Conservation (phyloP, 2,329 filamentous ascomycete genomes). For the Arthrobotrys musiformis region DNA sequence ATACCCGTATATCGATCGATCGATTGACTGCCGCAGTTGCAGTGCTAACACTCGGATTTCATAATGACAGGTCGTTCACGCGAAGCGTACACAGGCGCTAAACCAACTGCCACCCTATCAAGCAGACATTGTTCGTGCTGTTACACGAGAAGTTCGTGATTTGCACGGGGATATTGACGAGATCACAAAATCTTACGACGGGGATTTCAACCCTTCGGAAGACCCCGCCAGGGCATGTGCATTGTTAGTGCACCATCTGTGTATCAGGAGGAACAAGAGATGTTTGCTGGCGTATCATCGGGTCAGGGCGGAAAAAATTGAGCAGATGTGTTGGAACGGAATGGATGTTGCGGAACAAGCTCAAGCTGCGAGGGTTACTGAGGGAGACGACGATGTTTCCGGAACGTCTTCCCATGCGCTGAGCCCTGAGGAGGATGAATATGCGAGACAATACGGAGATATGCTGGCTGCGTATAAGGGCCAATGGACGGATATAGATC, state of each 20-base stretch:
- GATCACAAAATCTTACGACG: slow-evolving; percentile 83
- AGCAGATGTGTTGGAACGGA: slow-evolving; percentile 92
- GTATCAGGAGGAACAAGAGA: slow-evolving; percentile 94
- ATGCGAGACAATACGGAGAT: slow-evolving; percentile 90
- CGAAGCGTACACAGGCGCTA: slow-evolving; percentile 91
- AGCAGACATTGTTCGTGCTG: slow-evolving; percentile 85
- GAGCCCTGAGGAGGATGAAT: slow-evolving; percentile 96
- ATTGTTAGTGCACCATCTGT: slow-evolving; percentile 90
- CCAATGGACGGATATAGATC: slow-evolving; percentile 96
- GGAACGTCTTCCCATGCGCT: slow-evolving; percentile 75
- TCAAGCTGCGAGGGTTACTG: slow-evolving; percentile 63
- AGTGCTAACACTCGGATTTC: slow-evolving; percentile 3
- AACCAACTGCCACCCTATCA: slow-evolving; percentile 89
- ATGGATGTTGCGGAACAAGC: slow-evolving; percentile 78
- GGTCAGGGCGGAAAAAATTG: slow-evolving; percentile 87
- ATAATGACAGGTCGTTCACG: slow-evolving; percentile 80
- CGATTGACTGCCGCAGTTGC: not conserved
- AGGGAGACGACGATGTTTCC: slow-evolving; percentile 69
- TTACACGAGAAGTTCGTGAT: slow-evolving; percentile 91
- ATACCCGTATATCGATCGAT: not conserved
- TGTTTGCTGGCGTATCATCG: slow-evolving; percentile 94
- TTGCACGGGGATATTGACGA: slow-evolving; percentile 84
- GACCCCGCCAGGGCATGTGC: slow-evolving; percentile 88
- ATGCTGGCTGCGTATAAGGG: slow-evolving; percentile 96
- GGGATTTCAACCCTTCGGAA: slow-evolving; percentile 83